phyloP scores from a whole-genome alignment of 2,329 filamentous ascomycete species.

The Furcasterigmium sp. region DNA sequence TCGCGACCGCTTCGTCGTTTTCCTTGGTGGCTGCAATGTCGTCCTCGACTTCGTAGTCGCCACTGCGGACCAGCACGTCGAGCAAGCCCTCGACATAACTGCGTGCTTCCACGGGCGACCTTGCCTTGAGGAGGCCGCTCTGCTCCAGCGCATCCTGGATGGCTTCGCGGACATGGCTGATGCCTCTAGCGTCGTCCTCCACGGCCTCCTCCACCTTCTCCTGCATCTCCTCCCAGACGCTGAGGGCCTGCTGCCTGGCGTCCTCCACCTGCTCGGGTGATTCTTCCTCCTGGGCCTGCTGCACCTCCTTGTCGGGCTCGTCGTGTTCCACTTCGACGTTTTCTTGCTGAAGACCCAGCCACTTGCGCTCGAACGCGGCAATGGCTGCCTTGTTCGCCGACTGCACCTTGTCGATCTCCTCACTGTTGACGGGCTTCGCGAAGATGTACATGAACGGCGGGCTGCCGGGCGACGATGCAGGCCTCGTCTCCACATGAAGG shows the following conservation, averaged over 20 bases:
- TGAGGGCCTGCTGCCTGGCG: constrained; percentile 21
- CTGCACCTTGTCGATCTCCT: constrained; percentile 71
- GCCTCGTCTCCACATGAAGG: constrained; percentile 74
- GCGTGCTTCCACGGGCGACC: constrained; percentile 38
- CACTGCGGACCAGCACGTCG: constrained; percentile 35
- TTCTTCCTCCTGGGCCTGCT: constrained; percentile 8
- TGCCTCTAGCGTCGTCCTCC: constrained; percentile 50
- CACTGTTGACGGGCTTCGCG: constrained; percentile 73
- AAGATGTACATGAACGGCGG: constrained; percentile 81
- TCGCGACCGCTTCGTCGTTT: too few species aligned
- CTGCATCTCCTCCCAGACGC: constrained; percentile 50
- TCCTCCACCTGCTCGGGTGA: constrained; percentile 8
- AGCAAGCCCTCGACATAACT: constrained; percentile 46
- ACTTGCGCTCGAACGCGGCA: constrained; percentile 61
- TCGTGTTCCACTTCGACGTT: constrained; percentile 19
- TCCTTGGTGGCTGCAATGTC: too few species aligned
- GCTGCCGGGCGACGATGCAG: too few species aligned
- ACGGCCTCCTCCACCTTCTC: constrained; percentile 51
- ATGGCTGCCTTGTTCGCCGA: constrained; percentile 57
- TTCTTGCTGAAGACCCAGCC: constrained; percentile 46
- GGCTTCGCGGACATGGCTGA: constrained; percentile 45
- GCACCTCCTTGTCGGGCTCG: constrained; percentile 9
- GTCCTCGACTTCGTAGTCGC: neutral
- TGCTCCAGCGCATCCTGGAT: constrained; percentile 50
- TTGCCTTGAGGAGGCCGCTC: constrained; percentile 44